Evolutionary conservation across 2,329 filamentous ascomycete genomes (phyloP).

Genomic region (Alternaria triticina): DNA sequence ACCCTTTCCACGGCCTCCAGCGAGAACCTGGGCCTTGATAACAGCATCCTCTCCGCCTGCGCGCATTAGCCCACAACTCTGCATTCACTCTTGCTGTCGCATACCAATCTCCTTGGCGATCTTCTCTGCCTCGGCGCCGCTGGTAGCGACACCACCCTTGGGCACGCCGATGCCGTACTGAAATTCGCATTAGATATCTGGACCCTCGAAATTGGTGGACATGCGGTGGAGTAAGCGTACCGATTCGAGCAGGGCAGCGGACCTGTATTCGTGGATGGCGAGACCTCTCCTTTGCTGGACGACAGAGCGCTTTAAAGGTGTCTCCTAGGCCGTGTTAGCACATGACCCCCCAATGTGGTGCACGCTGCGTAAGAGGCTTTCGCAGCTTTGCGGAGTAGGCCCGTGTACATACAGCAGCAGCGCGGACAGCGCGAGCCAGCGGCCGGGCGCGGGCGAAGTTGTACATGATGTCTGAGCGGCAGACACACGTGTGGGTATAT

Average conservation of each 20-base stretch:
- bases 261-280: constrained; percentile 98
- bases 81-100: constrained; percentile 27
- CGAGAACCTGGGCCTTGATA: constrained; percentile 99
- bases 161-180: constrained; percentile 96
- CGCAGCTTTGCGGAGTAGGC: constrained; percentile 15
- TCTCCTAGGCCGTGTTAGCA: constrained; percentile 58
- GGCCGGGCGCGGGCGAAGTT: constrained; percentile 79
- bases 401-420: constrained; percentile 69
- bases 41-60: constrained; percentile 88
- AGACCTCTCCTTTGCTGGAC: constrained; percentile 84
- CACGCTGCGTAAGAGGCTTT: constrained; percentile 42
- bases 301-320: constrained; percentile 61
- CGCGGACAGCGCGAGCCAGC: constrained; percentile 79
- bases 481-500: constrained; percentile 32
- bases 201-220: constrained; percentile 7
- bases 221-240: constrained; percentile 49
- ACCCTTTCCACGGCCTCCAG: constrained; percentile 96
- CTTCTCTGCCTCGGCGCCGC: constrained; percentile 84
- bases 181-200: constrained; percentile 32
- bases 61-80: constrained; percentile 36
- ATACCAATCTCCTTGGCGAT: constrained; percentile 87
- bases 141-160: constrained; percentile 84
- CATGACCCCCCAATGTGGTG: constrained; percentile 27
- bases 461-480: constrained; percentile 71
- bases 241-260: constrained; percentile 82